Percentiles rank a stretch among this genome's conserved stretches.
These are phyloP conservation scores for Penicillium sp. DNA, from an alignment of 2,329 filamentous ascomycete genomes.

Conservation along the genomic window DNA sequence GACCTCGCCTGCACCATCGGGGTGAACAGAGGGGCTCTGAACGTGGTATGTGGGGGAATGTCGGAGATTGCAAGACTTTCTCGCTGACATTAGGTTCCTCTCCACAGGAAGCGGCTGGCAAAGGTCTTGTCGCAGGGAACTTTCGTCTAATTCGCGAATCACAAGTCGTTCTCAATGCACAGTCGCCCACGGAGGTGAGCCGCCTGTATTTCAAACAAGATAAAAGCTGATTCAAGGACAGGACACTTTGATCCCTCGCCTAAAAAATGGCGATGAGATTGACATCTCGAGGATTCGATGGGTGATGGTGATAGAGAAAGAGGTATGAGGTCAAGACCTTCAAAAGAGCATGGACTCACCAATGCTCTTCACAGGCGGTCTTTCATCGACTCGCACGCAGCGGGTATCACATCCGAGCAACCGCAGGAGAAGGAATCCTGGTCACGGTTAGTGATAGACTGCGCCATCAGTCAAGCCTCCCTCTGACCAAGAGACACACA, in stretches of 20 bases:
- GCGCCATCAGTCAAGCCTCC: background rate
- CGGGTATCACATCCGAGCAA: slow-evolving; percentile 44
- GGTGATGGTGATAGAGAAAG: slow-evolving; percentile 66
- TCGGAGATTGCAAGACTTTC: background rate
- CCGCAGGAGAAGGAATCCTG: slow-evolving; percentile 52
- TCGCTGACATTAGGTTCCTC: background rate
- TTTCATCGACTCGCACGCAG: slow-evolving; percentile 59
- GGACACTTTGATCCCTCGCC: slow-evolving; percentile 56
- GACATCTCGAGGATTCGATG: slow-evolving; percentile 52
- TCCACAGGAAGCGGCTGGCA: slow-evolving; percentile 43
- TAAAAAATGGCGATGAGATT: slow-evolving; percentile 48
- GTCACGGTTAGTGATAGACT: slow-evolving; percentile 52
- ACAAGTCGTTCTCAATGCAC: slow-evolving; percentile 41
- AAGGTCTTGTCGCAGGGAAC: slow-evolving; percentile 45
- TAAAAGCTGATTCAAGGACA: slow-evolving; percentile 23
- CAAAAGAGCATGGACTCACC: background rate
- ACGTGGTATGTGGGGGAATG: slow-evolving; percentile 51
- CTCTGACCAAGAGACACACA: background rate
- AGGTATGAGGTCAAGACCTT: slow-evolving; percentile 42
- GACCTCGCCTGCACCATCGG: slow-evolving; percentile 62
- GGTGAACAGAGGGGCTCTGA: slow-evolving; percentile 55
- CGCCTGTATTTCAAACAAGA: background rate
- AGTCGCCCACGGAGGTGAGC: slow-evolving; percentile 29
- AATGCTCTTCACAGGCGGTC: slow-evolving; percentile 50
- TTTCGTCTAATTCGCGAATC: slow-evolving; percentile 29